phyloP scores from a whole-genome alignment of 116 monocot genomes.

The Dioscorea cayenensis region DNA sequence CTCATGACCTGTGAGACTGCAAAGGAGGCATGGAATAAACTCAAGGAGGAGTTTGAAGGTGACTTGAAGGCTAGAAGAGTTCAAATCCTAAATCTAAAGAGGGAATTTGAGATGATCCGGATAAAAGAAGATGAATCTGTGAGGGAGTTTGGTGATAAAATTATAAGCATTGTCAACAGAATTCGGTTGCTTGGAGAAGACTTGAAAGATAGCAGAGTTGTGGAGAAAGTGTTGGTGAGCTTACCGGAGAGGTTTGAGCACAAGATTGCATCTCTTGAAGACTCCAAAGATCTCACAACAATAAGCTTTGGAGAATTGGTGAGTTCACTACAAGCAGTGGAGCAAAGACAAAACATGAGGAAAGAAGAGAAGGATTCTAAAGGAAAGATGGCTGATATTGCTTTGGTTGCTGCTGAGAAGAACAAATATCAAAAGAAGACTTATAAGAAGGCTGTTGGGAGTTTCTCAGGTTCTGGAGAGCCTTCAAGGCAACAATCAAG shows the following conservation, averaged over 20 bases:
- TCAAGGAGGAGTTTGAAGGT: background rate
- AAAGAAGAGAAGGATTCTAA: background rate
- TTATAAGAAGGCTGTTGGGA: background rate
- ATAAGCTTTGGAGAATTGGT: no score
- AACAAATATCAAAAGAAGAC: background rate
- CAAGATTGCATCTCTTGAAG: no score
- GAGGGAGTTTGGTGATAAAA: no score
- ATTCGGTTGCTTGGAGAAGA: no score
- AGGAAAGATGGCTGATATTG: background rate
- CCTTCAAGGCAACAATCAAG: background rate
- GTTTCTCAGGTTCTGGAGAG: background rate
- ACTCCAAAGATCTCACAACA: no score
- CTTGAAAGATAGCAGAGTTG: no score
- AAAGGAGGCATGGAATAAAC: background rate
- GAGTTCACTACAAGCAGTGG: background rate
- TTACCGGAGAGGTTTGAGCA: no score
- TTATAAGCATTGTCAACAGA: no score
- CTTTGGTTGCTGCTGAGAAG: background rate
- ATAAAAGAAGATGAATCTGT: no score
- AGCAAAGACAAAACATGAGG: background rate
- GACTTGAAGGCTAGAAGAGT: background rate
- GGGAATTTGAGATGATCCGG: no score
- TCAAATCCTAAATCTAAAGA: no score
- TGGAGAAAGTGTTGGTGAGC: no score
- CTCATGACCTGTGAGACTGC: background rate